Evolutionary conservation across 345 rosid genomes (phyloP).

Genomic region (Bretschneidera sinensis): DNA sequence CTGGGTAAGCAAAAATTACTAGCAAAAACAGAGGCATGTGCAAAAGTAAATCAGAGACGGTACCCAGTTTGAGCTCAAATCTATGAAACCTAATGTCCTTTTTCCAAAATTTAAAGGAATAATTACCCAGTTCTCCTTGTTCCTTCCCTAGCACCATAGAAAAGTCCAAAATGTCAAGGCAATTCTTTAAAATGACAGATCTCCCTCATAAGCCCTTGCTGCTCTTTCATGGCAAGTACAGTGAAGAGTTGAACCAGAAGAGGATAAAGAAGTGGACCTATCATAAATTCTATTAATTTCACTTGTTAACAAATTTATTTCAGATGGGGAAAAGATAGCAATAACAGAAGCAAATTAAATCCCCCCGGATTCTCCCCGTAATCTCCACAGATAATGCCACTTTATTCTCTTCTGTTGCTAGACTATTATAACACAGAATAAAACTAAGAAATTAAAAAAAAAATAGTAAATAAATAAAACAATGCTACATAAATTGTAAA

Average conservation of each 20-base stretch:
- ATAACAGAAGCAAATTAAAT: constrained; percentile 22
- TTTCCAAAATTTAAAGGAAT: background rate
- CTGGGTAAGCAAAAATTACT: background rate
- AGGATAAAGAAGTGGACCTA: too few species aligned
- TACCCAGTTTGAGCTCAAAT: constrained; percentile 9
- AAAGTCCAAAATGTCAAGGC: background rate
- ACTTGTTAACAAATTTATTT: constrained; percentile 4
- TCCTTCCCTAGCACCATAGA: too few species aligned
- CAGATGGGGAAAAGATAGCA: constrained; percentile 3
- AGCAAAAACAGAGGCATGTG: too few species aligned
- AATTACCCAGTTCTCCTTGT: background rate
- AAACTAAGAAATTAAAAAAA: background rate
- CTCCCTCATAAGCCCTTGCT: constrained; percentile 7
- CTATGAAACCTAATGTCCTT: constrained; percentile 5
- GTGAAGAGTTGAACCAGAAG: background rate
- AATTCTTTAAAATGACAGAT: constrained; percentile 13
- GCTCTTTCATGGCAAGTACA: background rate
- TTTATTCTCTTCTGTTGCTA: constrained; percentile 34
- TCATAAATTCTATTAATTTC: background rate
- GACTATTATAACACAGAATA: constrained; percentile 10
- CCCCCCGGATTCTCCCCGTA: constrained; percentile 26
- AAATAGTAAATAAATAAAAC: too few species aligned
- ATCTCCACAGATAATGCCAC: constrained; percentile 37
- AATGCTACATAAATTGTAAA: background rate
- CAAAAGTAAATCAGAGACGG: background rate